These are phyloP conservation scores for Nematocida sp. DNA, from an alignment of 371 early-diverging fungal genomes.

Conservation along the genomic window DNA sequence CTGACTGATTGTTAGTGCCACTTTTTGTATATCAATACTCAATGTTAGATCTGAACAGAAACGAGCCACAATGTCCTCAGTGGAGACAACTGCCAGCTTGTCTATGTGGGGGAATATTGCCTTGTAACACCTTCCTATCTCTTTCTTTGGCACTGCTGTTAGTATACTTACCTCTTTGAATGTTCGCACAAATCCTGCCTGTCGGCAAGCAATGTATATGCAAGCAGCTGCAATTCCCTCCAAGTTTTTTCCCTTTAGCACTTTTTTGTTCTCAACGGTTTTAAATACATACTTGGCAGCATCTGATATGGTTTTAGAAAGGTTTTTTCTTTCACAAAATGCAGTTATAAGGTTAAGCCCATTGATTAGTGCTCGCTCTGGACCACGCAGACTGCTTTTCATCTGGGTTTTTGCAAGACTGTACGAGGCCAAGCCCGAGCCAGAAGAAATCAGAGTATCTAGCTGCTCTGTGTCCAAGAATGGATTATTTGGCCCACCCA, in stretches of 20 bases:
- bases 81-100: constrained; percentile 64
- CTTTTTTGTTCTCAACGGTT: constrained; percentile 76
- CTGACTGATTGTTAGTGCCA: constrained; percentile 65
- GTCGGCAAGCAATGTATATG: constrained; percentile 89
- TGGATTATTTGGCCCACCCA: constrained; percentile 81
- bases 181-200: constrained; percentile 83
- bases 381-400: constrained; percentile 70
- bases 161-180: constrained; percentile 91
- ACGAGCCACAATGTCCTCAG: constrained; percentile 72
- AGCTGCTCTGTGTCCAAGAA: constrained; percentile 69
- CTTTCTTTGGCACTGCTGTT: constrained; percentile 76
- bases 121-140: constrained; percentile 71
- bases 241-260: constrained; percentile 80
- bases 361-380: constrained; percentile 78
- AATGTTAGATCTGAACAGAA: constrained; percentile 71
- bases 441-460: constrained; percentile 70
- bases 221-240: constrained; percentile 90
- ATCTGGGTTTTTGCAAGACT: constrained; percentile 70
- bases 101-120: constrained; percentile 70
- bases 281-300: constrained; percentile 90
- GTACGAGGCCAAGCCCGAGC: constrained; percentile 61
- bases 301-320: constrained; percentile 81
- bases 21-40: constrained; percentile 67
- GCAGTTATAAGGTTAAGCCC: constrained; percentile 85
- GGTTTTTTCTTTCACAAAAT: constrained; percentile 81